Conservation (phyloP, 441 rosid species). For the Francoa sonchifolia region DNA sequence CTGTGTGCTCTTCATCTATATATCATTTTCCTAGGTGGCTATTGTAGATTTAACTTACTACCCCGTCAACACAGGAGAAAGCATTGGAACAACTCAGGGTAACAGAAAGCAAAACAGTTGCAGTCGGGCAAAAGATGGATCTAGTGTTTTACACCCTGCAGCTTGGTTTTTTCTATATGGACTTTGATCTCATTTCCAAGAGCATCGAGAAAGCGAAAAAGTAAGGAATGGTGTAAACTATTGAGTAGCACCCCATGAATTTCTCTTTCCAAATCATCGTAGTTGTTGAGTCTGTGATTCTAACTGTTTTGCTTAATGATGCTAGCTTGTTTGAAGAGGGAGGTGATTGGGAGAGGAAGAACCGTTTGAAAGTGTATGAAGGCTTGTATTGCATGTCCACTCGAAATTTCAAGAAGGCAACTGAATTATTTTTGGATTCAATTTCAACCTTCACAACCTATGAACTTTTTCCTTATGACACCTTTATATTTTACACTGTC, state of each 20-base stretch:
- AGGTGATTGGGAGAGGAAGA: slow-evolving; percentile 99
- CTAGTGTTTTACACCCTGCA: slow-evolving; percentile 82
- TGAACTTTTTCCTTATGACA: slow-evolving; percentile 90
- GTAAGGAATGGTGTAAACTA: slow-evolving; percentile 11
- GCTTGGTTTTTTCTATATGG: slow-evolving; percentile 87
- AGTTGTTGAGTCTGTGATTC: slow-evolving; percentile 1
- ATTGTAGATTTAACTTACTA: not conserved
- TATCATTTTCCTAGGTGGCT: not conserved
- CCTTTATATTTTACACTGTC: slow-evolving; percentile 89
- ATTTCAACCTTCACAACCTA: slow-evolving; percentile 99
- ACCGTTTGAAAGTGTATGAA: slow-evolving; percentile 90
- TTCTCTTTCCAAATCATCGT: not conserved
- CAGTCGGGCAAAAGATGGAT: slow-evolving; percentile 97
- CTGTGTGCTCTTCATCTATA: not conserved
- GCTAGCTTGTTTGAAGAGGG: slow-evolving; percentile 96
- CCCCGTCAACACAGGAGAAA: slow-evolving; percentile 47
- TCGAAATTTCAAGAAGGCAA: slow-evolving; percentile 81
- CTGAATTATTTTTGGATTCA: slow-evolving; percentile 78
- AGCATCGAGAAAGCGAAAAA: slow-evolving; percentile 90
- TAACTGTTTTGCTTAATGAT: slow-evolving; percentile 8
- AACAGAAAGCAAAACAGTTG: slow-evolving; percentile 94
- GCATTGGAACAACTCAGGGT: slow-evolving; percentile 85
- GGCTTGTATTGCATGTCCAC: slow-evolving; percentile 93
- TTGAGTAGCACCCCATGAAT: not conserved
- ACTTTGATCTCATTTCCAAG: slow-evolving; percentile 82